These are phyloP conservation scores for Pharus latifolius DNA, from an alignment of 176 grass and related monocot species.

Conservation along the genomic window DNA sequence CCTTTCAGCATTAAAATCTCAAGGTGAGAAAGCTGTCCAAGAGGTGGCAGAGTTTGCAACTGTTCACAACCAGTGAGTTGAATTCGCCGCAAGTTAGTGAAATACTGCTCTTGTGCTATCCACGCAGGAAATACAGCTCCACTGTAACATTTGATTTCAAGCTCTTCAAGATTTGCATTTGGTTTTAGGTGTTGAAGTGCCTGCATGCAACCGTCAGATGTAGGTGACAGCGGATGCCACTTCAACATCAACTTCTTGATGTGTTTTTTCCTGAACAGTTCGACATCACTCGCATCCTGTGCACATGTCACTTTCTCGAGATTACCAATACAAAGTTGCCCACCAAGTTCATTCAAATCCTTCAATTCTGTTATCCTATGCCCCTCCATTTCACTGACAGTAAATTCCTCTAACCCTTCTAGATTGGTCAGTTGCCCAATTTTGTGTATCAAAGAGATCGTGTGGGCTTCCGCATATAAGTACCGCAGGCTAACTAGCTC, in stretches of 20 bases:
- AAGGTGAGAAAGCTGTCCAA: constrained; percentile 27
- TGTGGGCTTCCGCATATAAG: constrained; percentile 19
- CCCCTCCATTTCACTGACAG: constrained; percentile 10
- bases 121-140: constrained; percentile 14
- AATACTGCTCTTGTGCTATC: constrained; percentile 4
- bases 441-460: constrained; percentile 12
- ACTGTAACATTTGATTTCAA: constrained; percentile 5
- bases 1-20: constrained; percentile 5
- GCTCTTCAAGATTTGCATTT: constrained; percentile 18
- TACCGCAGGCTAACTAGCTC: constrained; percentile 10
- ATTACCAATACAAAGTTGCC: constrained; percentile 10
- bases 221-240: background rate
- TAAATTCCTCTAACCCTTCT: constrained; percentile 19
- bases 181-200: constrained; percentile 17
- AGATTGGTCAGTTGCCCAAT: constrained; percentile 28
- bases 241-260: constrained; percentile 8
- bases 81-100: constrained; percentile 4
- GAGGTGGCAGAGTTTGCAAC: constrained; percentile 21
- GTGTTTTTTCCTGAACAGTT: constrained; percentile 17
- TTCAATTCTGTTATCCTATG: constrained; percentile 26
- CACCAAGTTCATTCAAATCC: constrained; percentile 16
- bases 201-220: background rate
- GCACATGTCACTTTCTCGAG: constrained; percentile 8
- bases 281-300: background rate
- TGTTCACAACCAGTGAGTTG: background rate